phyloP scores from a whole-genome alignment of 176 grass and related monocot species.

The Microstegium vimineum region DNA sequence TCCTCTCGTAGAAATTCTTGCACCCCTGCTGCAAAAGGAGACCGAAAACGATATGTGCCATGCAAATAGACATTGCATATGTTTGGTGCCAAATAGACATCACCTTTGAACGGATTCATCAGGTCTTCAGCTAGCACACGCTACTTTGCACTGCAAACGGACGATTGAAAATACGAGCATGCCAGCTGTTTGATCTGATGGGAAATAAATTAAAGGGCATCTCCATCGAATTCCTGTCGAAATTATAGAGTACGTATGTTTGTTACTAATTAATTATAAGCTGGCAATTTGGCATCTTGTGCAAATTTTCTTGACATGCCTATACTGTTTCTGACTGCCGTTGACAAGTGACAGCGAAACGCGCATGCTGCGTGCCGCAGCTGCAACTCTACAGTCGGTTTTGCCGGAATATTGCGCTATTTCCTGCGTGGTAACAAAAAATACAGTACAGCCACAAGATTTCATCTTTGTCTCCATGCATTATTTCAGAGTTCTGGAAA shows the following conservation, averaged over 20 bases:
- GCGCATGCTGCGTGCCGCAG: background rate
- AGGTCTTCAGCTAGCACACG: too few species aligned
- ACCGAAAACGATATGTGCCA: background rate
- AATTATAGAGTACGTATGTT: background rate
- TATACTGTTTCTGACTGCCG: background rate
- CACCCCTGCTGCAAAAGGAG: background rate
- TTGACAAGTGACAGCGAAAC: conserved; percentile 11
- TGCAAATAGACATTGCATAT: background rate
- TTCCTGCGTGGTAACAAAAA: background rate
- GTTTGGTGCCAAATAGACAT: conserved; percentile 23
- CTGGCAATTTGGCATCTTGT: background rate
- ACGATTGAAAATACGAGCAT: conserved; percentile 9
- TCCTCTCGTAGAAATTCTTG: conserved; percentile 3
- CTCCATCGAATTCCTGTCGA: background rate
- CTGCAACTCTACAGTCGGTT: background rate
- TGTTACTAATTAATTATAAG: background rate
- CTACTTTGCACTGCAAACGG: background rate
- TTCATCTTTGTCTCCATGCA: too few species aligned
- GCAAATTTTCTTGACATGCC: background rate
- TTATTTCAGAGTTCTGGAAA: too few species aligned
- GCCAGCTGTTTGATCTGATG: conserved; percentile 15
- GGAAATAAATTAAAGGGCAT: background rate
- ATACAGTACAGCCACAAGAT: background rate
- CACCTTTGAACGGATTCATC: background rate
- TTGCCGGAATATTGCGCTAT: background rate